These are phyloP conservation scores for Silene uniflora DNA, from an alignment of 148 eudicot species.

Conservation along the genomic window DNA sequence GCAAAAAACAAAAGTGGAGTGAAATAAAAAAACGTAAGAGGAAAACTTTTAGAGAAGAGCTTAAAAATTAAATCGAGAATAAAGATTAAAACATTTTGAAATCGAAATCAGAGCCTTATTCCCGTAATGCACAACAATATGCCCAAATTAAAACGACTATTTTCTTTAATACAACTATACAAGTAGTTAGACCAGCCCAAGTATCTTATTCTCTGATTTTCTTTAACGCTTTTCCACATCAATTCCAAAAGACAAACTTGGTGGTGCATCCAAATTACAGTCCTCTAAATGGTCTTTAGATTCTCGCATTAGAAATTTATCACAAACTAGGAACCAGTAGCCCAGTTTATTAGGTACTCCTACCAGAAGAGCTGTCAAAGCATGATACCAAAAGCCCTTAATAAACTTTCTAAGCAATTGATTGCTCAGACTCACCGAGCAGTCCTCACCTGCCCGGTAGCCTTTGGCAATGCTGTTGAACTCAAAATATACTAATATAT, in stretches of 20 bases:
- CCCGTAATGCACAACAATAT: not conserved
- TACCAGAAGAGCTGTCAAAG: not conserved
- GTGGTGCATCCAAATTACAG: not conserved
- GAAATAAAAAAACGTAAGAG: too few relatives aligned
- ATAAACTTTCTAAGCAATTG: not conserved
- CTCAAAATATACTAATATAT: not conserved
- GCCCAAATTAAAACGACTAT: not conserved
- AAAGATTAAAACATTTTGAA: too few relatives aligned
- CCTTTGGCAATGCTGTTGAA: too few relatives aligned
- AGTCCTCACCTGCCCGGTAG: too few relatives aligned
- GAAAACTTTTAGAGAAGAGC: too few relatives aligned
- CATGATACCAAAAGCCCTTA: not conserved
- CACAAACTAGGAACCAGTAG: not conserved
- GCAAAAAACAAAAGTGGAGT: too few relatives aligned
- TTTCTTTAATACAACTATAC: not conserved
- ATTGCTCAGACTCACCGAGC: too few relatives aligned
- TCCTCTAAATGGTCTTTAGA: not conserved
- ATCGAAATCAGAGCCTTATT: too few relatives aligned
- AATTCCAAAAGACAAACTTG: not conserved
- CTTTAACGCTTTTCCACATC: not conserved
- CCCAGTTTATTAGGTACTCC: not conserved
- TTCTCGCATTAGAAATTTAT: not conserved
- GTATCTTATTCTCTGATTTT: not conserved
- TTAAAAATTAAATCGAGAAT: too few relatives aligned
- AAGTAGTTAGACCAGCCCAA: not conserved